These are phyloP conservation scores for Andrographis paniculata DNA, from an alignment of 305 asterid species.

Conservation along the genomic window DNA sequence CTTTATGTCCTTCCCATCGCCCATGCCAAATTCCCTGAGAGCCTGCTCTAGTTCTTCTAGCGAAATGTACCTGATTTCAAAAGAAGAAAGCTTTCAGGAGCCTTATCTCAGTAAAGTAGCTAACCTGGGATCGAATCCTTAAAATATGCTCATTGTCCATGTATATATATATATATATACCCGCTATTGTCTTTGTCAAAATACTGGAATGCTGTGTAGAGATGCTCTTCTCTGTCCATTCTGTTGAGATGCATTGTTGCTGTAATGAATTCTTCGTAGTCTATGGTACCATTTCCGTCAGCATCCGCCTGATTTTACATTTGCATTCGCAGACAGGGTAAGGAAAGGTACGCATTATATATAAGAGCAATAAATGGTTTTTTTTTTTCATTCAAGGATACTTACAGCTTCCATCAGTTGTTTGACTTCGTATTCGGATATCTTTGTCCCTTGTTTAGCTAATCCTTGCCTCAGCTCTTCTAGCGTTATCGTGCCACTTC, in stretches of 20 bases:
- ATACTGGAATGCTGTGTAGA: constrained; percentile 94
- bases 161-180: constrained; percentile 23
- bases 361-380: no score
- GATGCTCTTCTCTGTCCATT: constrained; percentile 99
- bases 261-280: constrained; percentile 94
- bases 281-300: constrained; percentile 96
- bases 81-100: not conserved
- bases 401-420: constrained; percentile 70
- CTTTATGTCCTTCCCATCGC: constrained; percentile 61
- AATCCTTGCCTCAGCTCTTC: constrained; percentile 60
- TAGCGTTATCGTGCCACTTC: constrained; percentile 59
- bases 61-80: constrained; percentile 53
- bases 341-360: no score
- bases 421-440: constrained; percentile 42
- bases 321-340: not conserved
- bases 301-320: constrained; percentile 65
- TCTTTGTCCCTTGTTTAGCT: constrained; percentile 46
- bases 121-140: no score
- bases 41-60: constrained; percentile 95
- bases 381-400: no score
- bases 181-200: constrained; percentile 97
- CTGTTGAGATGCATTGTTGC: constrained; percentile 98
- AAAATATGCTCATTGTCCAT: not conserved
- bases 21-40: constrained; percentile 84
- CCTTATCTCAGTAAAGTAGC: no score